These are phyloP conservation scores for Helichrysum umbraculigerum DNA, from an alignment of 129 eudicot species.

Conservation along the genomic window DNA sequence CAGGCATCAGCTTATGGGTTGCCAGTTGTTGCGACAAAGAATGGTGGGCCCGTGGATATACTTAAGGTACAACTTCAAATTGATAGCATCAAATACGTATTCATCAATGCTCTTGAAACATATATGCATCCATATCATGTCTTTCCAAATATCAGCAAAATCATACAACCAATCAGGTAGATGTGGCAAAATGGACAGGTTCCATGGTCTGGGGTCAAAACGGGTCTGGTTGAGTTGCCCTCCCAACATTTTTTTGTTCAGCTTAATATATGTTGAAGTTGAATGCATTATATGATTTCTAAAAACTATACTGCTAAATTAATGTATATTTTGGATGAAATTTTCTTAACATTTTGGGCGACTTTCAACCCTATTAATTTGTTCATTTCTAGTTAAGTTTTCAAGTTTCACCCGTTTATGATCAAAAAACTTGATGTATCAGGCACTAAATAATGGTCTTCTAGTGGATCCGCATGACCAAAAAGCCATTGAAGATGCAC, in stretches of 20 bases:
- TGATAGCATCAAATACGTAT: not conserved
- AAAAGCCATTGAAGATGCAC: slow-evolving; percentile 80
- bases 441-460: slow-evolving; percentile 81
- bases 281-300: not conserved
- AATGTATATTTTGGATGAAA: not conserved
- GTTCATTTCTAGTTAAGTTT: not conserved
- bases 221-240: not conserved
- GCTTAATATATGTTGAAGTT: not conserved
- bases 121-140: slow-evolving; percentile 3
- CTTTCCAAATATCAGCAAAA: not conserved
- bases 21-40: slow-evolving; percentile 76
- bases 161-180: not conserved
- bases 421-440: slow-evolving; percentile 16
- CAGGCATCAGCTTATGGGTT: slow-evolving; percentile 93
- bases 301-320: too few species aligned
- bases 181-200: not conserved
- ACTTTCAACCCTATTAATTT: not conserved
- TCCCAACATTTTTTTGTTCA: not conserved
- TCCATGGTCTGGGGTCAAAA: not conserved
- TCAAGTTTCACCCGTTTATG: not conserved
- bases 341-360: not conserved
- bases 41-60: slow-evolving; percentile 89
- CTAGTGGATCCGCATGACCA: slow-evolving; percentile 90
- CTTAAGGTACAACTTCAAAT: slow-evolving; percentile 44
- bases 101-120: not conserved